Percentiles rank a stretch among this genome's conserved stretches.
Conservation (phyloP, 805 yeast species). For the Lachancea lanzarotensis region DNA sequence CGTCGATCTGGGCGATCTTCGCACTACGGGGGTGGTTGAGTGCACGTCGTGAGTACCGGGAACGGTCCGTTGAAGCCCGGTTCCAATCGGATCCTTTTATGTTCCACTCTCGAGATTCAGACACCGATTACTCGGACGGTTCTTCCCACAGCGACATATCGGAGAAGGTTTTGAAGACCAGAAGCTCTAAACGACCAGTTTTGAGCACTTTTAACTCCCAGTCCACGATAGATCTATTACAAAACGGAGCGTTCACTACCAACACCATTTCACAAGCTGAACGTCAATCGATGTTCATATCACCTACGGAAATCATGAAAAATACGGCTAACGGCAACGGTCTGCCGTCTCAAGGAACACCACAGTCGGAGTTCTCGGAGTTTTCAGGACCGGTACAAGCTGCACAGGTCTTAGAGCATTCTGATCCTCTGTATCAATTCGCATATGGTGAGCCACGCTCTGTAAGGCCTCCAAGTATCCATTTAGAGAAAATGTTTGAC, state of each 20-base stretch:
- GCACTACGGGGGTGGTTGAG: constrained; percentile 24
- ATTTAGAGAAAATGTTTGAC: constrained; percentile 41
- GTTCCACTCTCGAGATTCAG: constrained; percentile 16
- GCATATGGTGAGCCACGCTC: constrained; percentile 7
- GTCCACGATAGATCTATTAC: constrained; percentile 26
- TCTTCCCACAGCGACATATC: constrained; percentile 16
- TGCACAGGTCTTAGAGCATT: background rate
- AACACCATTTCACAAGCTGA: constrained; percentile 15
- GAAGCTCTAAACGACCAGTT: constrained; percentile 19
- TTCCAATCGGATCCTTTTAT: constrained; percentile 19
- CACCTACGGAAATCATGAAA: constrained; percentile 43
- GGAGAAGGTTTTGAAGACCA: constrained; percentile 20
- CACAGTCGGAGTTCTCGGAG: constrained; percentile 6
- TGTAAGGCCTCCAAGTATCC: constrained; percentile 46
- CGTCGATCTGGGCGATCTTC: constrained; percentile 20
- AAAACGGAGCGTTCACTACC: background rate
- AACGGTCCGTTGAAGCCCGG: constrained; percentile 14
- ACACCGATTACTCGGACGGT: constrained; percentile 17
- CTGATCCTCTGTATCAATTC: constrained; percentile 2
- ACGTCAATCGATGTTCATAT: constrained; percentile 44
- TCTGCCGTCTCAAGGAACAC: constrained; percentile 11
- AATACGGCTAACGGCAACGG: constrained; percentile 12
- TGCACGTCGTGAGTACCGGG: constrained; percentile 25
- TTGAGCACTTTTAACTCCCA: constrained; percentile 29
- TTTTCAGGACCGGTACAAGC: background rate